Evolutionary conservation across 306 rosid genomes (phyloP).

Genomic region (Trifolium fragiferum): DNA sequence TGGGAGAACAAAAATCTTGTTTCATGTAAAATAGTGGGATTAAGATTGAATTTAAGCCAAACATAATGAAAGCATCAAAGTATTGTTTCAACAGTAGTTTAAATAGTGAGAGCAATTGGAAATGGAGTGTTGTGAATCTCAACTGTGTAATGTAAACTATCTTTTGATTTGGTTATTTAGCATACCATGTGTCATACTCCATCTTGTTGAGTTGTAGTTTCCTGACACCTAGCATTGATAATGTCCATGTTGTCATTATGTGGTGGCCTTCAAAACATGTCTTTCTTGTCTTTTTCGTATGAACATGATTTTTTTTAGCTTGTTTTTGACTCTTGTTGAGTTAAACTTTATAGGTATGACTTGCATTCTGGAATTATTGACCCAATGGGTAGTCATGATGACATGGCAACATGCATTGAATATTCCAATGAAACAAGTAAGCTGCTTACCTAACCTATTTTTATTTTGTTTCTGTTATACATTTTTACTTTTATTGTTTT

Average conservation of each 20-base stretch:
- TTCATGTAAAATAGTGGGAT: no score
- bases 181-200: conserved; percentile 11
- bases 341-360: conserved; percentile 62
- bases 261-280: neutral
- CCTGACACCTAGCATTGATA: neutral
- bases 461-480: conserved; percentile 28
- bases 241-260: neutral
- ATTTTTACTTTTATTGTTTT: conserved; percentile 13
- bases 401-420: conserved; percentile 67
- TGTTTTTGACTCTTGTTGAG: conserved; percentile 34
- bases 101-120: neutral
- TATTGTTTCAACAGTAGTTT: neutral
- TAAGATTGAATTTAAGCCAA: no score
- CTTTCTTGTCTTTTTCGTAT: conserved; percentile 21
- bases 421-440: conserved; percentile 79
- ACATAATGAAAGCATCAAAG: no score
- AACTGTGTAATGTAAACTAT: neutral
- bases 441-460: conserved; percentile 26
- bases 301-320: neutral
- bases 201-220: conserved; percentile 10
- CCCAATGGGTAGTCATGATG: conserved; percentile 70
- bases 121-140: conserved; percentile 11
- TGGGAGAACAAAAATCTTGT: no score
- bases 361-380: conserved; percentile 68
- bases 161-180: conserved; percentile 3